Conservation (phyloP, 164 flowering plant species). For the Vitis labrusca region DNA sequence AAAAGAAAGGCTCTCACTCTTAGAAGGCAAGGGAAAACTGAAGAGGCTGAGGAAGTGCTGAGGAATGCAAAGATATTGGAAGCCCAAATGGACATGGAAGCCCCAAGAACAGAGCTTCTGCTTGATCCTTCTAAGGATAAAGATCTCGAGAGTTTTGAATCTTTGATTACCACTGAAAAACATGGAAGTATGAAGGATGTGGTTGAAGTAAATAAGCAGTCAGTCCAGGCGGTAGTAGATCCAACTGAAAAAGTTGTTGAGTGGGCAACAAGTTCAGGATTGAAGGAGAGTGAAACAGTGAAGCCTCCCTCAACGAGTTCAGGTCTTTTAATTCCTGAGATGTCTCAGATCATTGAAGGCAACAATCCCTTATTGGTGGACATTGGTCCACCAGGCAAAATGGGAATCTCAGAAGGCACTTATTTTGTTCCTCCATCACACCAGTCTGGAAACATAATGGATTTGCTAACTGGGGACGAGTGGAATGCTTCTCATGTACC, state of each 20-base stretch:
- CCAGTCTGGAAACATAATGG: conserved; percentile 18
- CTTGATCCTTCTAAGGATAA: conserved; percentile 5
- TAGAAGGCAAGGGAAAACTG: conserved; percentile 32
- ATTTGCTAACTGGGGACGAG: conserved; percentile 30
- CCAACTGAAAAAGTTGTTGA: conserved; percentile 4
- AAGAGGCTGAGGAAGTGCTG: conserved; percentile 34
- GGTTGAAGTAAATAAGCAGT: conserved; percentile 5
- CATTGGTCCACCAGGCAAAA: conserved; percentile 4
- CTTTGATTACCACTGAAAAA: conserved; percentile 4
- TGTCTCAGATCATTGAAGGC: conserved; percentile 10
- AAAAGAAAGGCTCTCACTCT: conserved; percentile 37
- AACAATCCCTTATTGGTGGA: conserved; percentile 3
- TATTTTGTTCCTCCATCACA: conserved; percentile 9
- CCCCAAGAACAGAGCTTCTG: conserved; percentile 5
- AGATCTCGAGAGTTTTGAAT: conserved; percentile 2
- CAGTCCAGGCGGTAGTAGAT: neutral
- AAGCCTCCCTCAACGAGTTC: conserved; percentile 9
- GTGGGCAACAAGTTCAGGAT: conserved; percentile 1
- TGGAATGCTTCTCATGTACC: conserved; percentile 19
- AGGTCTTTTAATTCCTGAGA: neutral
- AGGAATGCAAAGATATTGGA: conserved; percentile 30
- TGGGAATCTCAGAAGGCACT: conserved; percentile 4
- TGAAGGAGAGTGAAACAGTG: conserved; percentile 5
- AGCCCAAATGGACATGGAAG: conserved; percentile 27
- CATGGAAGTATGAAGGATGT: conserved; percentile 1